Base-by-base conservation (phyloP, 1,284 basidiomycete genomes). In the Ganoderma sp. region DNA sequence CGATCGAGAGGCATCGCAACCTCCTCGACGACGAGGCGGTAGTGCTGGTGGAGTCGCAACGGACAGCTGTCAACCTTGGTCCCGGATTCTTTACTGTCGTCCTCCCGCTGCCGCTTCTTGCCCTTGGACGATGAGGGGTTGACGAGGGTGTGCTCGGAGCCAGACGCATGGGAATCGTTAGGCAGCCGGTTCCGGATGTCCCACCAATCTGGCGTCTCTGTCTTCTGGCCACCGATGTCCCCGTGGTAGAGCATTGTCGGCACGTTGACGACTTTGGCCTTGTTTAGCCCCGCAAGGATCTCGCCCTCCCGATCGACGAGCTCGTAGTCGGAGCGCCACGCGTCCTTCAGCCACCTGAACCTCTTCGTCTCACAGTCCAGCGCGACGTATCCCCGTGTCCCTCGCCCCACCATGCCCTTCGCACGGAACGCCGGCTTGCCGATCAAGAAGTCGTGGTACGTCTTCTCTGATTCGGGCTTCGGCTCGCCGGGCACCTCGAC, bases 301-400 rank as follows among this genome's bases (percentile, higher is more conserved):
- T 54, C 50, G 39, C 63, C 63, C 37, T 64, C 63, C 12, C 12
- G 12, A 1, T 28, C 50, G 6, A 64, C 22, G 10, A 43, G 9
- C 8, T 32, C 19, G 61, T 50, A 34, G 42, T 28, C 12, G 6
- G 45, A 17, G 19, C 67, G 48, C 67, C 67, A 68, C 14, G 34
- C 22, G 59, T 68, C 67, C 63, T 68, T 68, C 22, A 68, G 41
- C 34, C 39, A 65, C 17, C 48, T 63, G 15, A 68, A 64, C 56
- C 6, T 5, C 34, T n/a, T n/a, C 12, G 56, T 37, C 34, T 7
- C 56, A n/a, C 56, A 58, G 37, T 41, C 61, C 25, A 37, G 12
- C 15, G 64, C 68, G 57, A 69, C 57, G 12, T 66, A 69, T 3
- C 64, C 61, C 2, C 61, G 52, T 1, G 68, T 69, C 2, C 52